These are phyloP conservation scores for Antitrichia curtipendula DNA, from an alignment of 225 moss, liverwort and hornwort species.

Conservation along the genomic window DNA sequence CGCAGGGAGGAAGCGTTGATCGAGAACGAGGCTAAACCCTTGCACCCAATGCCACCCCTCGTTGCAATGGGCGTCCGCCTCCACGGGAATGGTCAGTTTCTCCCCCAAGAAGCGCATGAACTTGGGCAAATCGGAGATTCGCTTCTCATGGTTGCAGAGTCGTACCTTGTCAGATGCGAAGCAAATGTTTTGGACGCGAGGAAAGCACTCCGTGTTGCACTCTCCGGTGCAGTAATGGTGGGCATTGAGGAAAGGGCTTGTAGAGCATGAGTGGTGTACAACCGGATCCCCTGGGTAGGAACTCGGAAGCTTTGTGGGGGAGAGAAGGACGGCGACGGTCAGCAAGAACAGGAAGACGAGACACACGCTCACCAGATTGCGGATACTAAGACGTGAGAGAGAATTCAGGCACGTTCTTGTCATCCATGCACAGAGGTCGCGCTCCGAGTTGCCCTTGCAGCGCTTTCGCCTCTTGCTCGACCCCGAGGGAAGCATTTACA, in stretches of 20 bases:
- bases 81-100: slow-evolving; percentile 50
- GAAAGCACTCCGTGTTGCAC: slow-evolving; percentile 83
- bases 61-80: slow-evolving; percentile 12
- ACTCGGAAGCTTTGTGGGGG: neutral
- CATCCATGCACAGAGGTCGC: slow-evolving; percentile 11
- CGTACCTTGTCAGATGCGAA: slow-evolving; percentile 55
- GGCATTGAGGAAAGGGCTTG: neutral
- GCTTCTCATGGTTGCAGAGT: neutral
- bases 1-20: slow-evolving; percentile 81
- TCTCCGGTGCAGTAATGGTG: slow-evolving; percentile 64
- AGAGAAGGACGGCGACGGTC: neutral
- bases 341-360: neutral
- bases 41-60: slow-evolving; percentile 77
- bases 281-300: neutral
- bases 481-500: slow-evolving; percentile 17
- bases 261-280: neutral
- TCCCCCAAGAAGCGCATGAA: slow-evolving; percentile 94
- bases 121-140: slow-evolving; percentile 17
- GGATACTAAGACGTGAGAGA: neutral
- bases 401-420: neutral
- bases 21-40: slow-evolving; percentile 74
- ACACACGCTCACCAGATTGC: neutral
- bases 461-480: slow-evolving; percentile 14
- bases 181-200: slow-evolving; percentile 74
- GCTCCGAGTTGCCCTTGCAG: slow-evolving; percentile 3